Evolutionary conservation across 169 alveolate genomes (phyloP).

Genomic region (Babesia ovata): DNA sequence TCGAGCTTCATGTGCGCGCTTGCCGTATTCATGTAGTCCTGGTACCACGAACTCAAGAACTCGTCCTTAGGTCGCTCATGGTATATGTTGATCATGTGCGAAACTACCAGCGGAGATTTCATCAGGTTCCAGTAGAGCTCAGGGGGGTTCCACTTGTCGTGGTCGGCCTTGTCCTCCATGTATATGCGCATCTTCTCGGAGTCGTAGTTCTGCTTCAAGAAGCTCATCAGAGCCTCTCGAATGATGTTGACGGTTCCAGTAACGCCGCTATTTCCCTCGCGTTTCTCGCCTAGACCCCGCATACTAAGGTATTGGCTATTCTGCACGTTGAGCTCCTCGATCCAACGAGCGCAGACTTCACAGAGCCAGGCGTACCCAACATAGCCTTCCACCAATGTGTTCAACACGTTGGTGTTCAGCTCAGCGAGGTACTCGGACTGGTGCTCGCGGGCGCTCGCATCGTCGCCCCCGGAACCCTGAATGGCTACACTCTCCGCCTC

Average conservation of each 20-base stretch:
- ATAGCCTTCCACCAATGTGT: constrained; percentile 76
- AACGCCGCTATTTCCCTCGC: neutral
- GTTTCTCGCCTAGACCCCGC: constrained; percentile 8
- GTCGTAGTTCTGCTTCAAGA: constrained; percentile 77
- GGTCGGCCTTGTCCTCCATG: constrained; percentile 83
- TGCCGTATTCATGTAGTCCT: constrained; percentile 79
- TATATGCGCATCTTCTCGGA: constrained; percentile 79
- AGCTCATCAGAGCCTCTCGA: constrained; percentile 78
- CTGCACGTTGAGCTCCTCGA: constrained; percentile 44
- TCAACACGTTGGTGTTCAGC: constrained; percentile 70
- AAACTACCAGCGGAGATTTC: constrained; percentile 78
- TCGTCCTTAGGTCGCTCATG: constrained; percentile 81
- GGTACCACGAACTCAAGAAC: constrained; percentile 81
- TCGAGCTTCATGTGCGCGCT: constrained; percentile 70
- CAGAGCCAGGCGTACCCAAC: constrained; percentile 81
- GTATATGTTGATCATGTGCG: constrained; percentile 80
- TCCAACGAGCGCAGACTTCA: constrained; percentile 71
- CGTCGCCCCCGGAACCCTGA: neutral
- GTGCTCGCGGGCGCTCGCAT: constrained; percentile 2
- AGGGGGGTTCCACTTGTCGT: constrained; percentile 87
- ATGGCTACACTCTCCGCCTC: constrained; percentile 4
- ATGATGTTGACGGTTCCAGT: constrained; percentile 26
- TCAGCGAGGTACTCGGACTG: constrained; percentile 68
- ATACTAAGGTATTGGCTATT: constrained; percentile 16
- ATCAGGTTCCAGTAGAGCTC: constrained; percentile 82